Conservation (phyloP, 148 eudicot species). For the Rhododendron molle region DNA sequence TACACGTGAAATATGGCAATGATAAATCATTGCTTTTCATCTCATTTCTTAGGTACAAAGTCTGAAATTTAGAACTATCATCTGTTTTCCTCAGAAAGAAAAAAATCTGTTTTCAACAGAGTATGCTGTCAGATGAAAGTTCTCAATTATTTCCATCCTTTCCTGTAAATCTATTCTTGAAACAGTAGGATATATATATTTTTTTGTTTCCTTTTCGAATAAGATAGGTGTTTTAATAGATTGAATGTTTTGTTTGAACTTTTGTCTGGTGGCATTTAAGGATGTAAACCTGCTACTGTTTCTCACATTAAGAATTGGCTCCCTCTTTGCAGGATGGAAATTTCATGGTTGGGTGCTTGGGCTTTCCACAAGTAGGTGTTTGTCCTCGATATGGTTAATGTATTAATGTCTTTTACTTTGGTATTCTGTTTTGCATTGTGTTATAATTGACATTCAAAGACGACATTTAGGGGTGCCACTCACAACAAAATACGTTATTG, state of each 20-base stretch:
- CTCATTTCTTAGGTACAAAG: background rate
- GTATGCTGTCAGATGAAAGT: background rate
- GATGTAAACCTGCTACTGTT: conserved; percentile 2
- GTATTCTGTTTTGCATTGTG: background rate
- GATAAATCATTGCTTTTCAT: background rate
- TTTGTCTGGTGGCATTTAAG: background rate
- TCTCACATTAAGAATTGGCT: background rate
- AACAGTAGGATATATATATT: background rate
- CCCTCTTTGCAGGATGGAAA: conserved; percentile 74
- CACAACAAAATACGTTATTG: background rate
- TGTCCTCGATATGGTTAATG: background rate
- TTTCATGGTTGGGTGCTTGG: conserved; percentile 97
- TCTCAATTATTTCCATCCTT: background rate
- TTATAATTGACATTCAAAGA: background rate
- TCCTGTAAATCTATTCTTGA: background rate
- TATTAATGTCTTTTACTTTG: background rate
- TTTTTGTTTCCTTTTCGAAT: background rate
- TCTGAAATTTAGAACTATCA: background rate
- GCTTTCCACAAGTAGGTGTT: conserved; percentile 72
- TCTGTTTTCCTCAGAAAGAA: background rate
- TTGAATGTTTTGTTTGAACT: background rate
- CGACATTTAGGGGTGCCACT: background rate
- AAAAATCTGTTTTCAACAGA: background rate
- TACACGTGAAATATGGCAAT: background rate
- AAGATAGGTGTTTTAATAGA: background rate